Percentiles rank a stretch among this genome's conserved stretches.
Evolutionary conservation across 257 asterid genomes (phyloP).

Genomic region (Lavandula angustifolia): DNA sequence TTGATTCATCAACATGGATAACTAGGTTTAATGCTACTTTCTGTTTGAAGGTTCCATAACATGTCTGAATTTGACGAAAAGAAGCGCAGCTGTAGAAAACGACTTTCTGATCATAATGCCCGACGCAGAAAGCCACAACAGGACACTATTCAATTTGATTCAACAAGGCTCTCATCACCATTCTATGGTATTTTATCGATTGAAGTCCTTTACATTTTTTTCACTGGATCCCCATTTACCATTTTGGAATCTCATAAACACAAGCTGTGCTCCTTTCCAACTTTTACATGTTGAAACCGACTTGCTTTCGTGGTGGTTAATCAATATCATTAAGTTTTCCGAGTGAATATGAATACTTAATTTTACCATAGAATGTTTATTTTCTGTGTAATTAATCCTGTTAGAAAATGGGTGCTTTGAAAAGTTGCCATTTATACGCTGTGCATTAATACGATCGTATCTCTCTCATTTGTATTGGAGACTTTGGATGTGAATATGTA

Average conservation of each 20-base stretch:
- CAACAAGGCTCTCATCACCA: constrained; percentile 58
- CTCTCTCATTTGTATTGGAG: not conserved
- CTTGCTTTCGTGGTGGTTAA: not conserved
- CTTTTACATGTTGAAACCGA: not conserved
- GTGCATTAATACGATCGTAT: not conserved
- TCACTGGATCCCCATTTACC: not conserved
- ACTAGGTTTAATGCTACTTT: constrained; percentile 7
- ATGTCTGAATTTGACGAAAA: constrained; percentile 79
- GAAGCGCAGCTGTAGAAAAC: constrained; percentile 92
- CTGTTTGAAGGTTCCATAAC: constrained; percentile 75
- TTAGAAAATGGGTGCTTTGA: not conserved
- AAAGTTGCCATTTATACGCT: not conserved
- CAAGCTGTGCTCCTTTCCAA: constrained; percentile 2
- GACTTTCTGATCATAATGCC: constrained; percentile 93
- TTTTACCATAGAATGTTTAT: constrained; percentile 6
- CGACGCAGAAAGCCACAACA: constrained; percentile 89
- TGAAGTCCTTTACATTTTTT: constrained; percentile 2
- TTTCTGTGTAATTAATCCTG: not conserved
- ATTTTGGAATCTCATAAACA: constrained; percentile 6
- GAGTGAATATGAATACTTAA: not conserved
- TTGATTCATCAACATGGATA: not conserved
- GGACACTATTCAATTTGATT: constrained; percentile 60
- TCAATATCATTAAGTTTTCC: not conserved
- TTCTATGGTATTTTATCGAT: constrained; percentile 55
- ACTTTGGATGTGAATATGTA: constrained; percentile 8